These are phyloP conservation scores for Leccinum solheimii DNA, from an alignment of 1,284 basidiomycete species.

Conservation along the genomic window DNA sequence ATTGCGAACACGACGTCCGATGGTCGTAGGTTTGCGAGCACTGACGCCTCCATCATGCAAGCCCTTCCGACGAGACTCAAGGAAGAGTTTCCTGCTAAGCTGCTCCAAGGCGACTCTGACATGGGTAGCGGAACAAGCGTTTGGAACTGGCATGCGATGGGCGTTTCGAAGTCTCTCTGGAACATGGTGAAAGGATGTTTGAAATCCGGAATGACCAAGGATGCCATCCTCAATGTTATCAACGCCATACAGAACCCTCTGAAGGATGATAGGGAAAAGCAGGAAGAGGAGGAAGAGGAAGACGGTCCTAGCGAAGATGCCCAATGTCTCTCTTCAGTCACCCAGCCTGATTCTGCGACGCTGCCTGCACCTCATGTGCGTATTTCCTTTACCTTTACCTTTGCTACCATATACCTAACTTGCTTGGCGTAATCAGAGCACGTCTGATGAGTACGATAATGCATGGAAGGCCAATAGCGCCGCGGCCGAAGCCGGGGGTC, in stretches of 20 bases:
- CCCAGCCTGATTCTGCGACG: conserved; percentile 26
- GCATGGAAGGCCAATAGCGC: conserved; percentile 57
- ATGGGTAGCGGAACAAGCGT: conserved; percentile 55
- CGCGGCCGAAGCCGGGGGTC: conserved; percentile 29
- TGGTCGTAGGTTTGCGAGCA: conserved; percentile 65
- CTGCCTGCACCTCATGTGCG: conserved; percentile 29
- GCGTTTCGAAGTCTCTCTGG: conserved; percentile 67
- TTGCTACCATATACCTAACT: not conserved
- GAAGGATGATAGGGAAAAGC: conserved; percentile 40
- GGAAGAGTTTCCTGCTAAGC: conserved; percentile 68
- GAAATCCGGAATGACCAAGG: conserved; percentile 55
- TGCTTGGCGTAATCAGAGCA: conserved; percentile 29
- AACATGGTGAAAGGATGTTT: conserved; percentile 62
- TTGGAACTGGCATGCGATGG: conserved; percentile 73
- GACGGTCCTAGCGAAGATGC: conserved; percentile 23
- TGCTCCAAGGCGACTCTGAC: conserved; percentile 54
- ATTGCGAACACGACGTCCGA: conserved; percentile 41
- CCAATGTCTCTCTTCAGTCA: conserved; percentile 18
- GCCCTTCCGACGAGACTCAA: conserved; percentile 62
- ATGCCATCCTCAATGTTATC: conserved; percentile 57
- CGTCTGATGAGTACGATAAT: conserved; percentile 52
- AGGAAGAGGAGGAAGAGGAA: conserved; percentile 39
- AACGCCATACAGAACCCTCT: conserved; percentile 55
- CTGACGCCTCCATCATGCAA: conserved; percentile 65
- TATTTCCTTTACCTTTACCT: not conserved